Evolutionary conservation across 495 filamentous ascomycete genomes (phyloP).

Genomic region (Paragyromitra xinjiangensis): DNA sequence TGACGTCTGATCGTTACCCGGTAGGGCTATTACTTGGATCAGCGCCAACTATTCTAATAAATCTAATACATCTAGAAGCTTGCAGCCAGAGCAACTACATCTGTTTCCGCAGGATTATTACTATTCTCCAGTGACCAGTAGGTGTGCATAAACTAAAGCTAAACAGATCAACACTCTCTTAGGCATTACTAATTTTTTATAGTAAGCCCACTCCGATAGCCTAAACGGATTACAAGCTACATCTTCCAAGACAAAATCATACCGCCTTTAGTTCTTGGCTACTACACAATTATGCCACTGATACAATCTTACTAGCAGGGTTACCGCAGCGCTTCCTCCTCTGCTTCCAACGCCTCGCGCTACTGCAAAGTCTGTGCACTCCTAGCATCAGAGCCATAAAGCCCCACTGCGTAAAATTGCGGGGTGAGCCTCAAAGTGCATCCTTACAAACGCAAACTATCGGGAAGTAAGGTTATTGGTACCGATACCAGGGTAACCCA

Average conservation of each 20-base stretch:
- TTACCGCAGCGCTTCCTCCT: neutral
- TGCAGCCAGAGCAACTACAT: no score
- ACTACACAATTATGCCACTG: neutral
- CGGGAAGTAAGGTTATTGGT: neutral
- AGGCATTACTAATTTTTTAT: neutral
- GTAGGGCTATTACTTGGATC: constrained; percentile 26
- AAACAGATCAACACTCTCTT: neutral
- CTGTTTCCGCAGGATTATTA: neutral
- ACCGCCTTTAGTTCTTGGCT: neutral
- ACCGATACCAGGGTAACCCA: constrained; percentile 19
- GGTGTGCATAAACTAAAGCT: neutral
- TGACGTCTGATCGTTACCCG: constrained; percentile 7
- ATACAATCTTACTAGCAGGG: neutral
- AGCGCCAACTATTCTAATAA: constrained; percentile 2
- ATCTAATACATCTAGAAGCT: constrained; percentile 18
- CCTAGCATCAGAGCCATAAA: neutral
- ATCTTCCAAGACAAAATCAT: neutral
- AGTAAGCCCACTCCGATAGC: no score
- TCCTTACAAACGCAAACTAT: neutral
- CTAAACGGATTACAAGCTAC: neutral
- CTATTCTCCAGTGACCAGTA: neutral
- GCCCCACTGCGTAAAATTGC: constrained; percentile 4
- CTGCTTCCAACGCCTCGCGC: neutral
- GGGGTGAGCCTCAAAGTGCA: neutral
- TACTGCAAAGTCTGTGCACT: neutral